A percentile compares a stretch with the other conserved stretches of the same genome.
These are phyloP conservation scores for Nemania bipapillata DNA, from an alignment of 2,329 filamentous ascomycete genomes.

Conservation along the genomic window DNA sequence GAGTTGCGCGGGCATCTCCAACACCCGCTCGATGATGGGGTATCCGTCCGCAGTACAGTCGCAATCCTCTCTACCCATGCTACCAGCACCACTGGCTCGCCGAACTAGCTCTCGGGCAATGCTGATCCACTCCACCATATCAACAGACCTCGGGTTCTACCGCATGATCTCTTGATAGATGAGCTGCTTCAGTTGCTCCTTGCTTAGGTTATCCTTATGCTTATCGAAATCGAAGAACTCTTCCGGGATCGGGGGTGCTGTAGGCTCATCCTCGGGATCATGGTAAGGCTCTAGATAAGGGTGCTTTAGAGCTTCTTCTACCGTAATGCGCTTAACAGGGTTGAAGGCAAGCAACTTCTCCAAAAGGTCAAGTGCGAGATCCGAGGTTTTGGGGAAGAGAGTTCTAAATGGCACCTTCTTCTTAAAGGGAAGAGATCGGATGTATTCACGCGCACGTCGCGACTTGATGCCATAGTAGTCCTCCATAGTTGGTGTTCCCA, in stretches of 20 bases:
- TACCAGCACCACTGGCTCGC: conserved; percentile 3
- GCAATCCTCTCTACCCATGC: not conserved
- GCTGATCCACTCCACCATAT: conserved; percentile 14
- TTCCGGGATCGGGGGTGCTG: conserved; percentile 93
- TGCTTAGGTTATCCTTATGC: conserved; percentile 98
- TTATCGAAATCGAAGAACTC: conserved; percentile 99
- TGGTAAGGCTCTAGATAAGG: conserved; percentile 99
- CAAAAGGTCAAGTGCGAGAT: conserved; percentile 89
- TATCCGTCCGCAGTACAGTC: conserved; percentile 14
- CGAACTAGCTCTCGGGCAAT: not conserved
- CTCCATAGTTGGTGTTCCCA: conserved; percentile 98
- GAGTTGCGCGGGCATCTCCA: conserved; percentile 25
- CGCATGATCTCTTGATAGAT: conserved; percentile 97
- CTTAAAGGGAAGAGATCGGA: conserved; percentile 97
- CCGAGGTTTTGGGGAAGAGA: conserved; percentile 99
- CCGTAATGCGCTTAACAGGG: conserved; percentile 96
- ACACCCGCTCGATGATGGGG: conserved; percentile 24
- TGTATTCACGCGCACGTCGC: conserved; percentile 94
- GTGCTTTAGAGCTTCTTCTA: conserved; percentile 96
- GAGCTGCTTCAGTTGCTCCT: conserved; percentile 96
- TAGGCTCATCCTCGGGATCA: conserved; percentile 97
- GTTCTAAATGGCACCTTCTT: conserved; percentile 99
- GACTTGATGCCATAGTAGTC: conserved; percentile 99
- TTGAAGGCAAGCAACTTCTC: conserved; percentile 98
- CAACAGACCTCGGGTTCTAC: conserved; percentile 49